A percentile compares a stretch with the other conserved stretches of the same genome.
Conservation (phyloP, 2,329 filamentous ascomycete species). For the Lachnellula arida region DNA sequence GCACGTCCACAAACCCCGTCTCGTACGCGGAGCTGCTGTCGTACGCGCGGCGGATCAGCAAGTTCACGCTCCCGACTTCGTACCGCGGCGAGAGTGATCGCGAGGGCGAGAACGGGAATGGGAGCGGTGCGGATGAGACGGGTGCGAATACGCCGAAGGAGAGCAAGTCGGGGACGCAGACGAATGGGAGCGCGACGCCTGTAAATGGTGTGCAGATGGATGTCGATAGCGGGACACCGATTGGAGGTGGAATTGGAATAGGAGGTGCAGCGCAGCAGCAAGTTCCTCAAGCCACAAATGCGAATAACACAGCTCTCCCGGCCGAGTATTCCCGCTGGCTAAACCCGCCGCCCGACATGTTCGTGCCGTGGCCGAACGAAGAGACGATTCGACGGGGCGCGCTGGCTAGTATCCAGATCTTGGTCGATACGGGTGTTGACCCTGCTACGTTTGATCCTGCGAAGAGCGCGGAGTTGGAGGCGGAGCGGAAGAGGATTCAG, state of each 20-base stretch:
- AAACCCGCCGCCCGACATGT: conserved; percentile 55
- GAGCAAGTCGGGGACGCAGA: conserved; percentile 17
- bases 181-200: conserved; percentile 26
- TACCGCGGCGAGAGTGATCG: too few relatives aligned
- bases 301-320: conserved; percentile 27
- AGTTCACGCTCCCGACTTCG: conserved; percentile 62
- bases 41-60: conserved; percentile 76
- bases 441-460: conserved; percentile 55
- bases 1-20: conserved; percentile 47
- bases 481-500: conserved; percentile 23
- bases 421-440: conserved; percentile 58
- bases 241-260: too few relatives aligned
- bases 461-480: conserved; percentile 34
- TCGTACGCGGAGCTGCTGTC: conserved; percentile 68
- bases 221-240: conserved; percentile 18
- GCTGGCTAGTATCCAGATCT: conserved; percentile 58
- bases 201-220: conserved; percentile 25
- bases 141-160: conserved; percentile 21
- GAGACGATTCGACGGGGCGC: conserved; percentile 65
- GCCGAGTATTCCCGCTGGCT: conserved; percentile 36
- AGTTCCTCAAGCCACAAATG: conserved; percentile 18
- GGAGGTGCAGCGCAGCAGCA: conserved; percentile 15
- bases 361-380: conserved; percentile 73
- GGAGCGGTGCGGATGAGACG: conserved; percentile 10
- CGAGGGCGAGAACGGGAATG: conserved; percentile 15